A percentile compares a stretch with the other conserved stretches of the same genome.
These are phyloP conservation scores for Epichloe elymi DNA, from an alignment of 2,329 filamentous ascomycete genomes.

Conservation along the genomic window DNA sequence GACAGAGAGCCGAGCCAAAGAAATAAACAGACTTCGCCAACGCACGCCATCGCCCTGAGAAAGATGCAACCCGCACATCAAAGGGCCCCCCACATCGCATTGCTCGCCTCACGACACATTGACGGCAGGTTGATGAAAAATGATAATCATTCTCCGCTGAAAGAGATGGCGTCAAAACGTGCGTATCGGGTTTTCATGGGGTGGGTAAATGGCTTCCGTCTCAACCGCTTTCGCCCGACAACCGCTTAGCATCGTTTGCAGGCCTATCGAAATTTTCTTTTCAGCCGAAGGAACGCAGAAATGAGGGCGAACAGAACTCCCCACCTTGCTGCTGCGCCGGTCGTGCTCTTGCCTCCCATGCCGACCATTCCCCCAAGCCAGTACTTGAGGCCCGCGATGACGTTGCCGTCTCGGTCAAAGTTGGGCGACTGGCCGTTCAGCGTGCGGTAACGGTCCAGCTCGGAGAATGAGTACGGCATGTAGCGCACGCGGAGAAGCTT, in stretches of 20 bases:
- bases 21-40: neutral
- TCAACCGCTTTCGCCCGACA: neutral
- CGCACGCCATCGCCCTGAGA: neutral
- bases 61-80: neutral
- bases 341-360: slow-evolving; percentile 35
- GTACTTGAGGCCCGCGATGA: slow-evolving; percentile 37
- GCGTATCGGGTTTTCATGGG: neutral
- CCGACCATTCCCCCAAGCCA: slow-evolving; percentile 38
- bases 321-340: slow-evolving; percentile 41
- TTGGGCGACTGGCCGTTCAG: slow-evolving; percentile 36
- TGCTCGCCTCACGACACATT: neutral
- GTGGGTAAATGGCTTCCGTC: neutral
- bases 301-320: slow-evolving; percentile 26
- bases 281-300: slow-evolving; percentile 19
- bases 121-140: too few relatives aligned
- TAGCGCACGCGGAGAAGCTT: slow-evolving; percentile 53
- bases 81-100: neutral
- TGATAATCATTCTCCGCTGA: too few relatives aligned
- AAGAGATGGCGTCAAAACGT: neutral
- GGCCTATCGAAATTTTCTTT: slow-evolving; percentile 20
- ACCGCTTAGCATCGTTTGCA: slow-evolving; percentile 11
- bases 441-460: slow-evolving; percentile 31
- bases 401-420: slow-evolving; percentile 48
- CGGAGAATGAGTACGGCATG: slow-evolving; percentile 41
- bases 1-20: neutral